Conservation (phyloP, 2,329 filamentous ascomycete genomes). For the Pseudogymnoascus sp. region DNA sequence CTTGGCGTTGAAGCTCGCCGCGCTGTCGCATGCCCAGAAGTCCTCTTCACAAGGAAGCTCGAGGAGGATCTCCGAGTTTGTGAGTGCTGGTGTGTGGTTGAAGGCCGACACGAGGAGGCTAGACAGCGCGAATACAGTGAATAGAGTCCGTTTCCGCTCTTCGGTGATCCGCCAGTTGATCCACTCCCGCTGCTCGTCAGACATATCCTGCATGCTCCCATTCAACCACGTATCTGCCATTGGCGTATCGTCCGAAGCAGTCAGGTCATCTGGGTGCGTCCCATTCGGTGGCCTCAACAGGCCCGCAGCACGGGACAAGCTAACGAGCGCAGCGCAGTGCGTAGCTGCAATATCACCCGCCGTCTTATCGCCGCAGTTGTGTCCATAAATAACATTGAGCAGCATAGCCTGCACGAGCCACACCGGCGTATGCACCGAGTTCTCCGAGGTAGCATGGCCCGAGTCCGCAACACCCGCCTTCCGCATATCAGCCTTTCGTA, state of each 20-base stretch:
- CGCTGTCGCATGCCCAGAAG: slow-evolving; percentile 74
- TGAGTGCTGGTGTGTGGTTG: slow-evolving; percentile 82
- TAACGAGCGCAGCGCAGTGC: slow-evolving; percentile 84
- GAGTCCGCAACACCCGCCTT: slow-evolving; percentile 42
- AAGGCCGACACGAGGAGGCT: slow-evolving; percentile 87
- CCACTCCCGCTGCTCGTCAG: slow-evolving; percentile 68
- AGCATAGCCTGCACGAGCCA: slow-evolving; percentile 98
- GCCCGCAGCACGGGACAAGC: slow-evolving; percentile 81
- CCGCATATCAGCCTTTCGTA: slow-evolving; percentile 54
- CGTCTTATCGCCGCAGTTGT: slow-evolving; percentile 87
- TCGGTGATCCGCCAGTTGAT: slow-evolving; percentile 80
- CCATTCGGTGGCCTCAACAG: slow-evolving; percentile 44
- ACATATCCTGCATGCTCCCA: slow-evolving; percentile 37
- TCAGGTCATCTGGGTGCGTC: slow-evolving; percentile 29
- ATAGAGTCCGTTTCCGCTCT: slow-evolving; percentile 88
- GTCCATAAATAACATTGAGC: slow-evolving; percentile 89
- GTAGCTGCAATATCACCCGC: slow-evolving; percentile 87
- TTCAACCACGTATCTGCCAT: slow-evolving; percentile 45
- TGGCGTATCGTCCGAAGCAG: slow-evolving; percentile 45
- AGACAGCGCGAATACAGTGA: slow-evolving; percentile 82
- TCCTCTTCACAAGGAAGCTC: slow-evolving; percentile 91
- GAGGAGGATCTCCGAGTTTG: slow-evolving; percentile 86
- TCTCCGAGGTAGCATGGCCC: slow-evolving; percentile 44
- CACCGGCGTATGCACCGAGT: slow-evolving; percentile 67
- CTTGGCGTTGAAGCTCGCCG: slow-evolving; percentile 70